phyloP scores from a whole-genome alignment of 2,329 filamentous ascomycete genomes.

The Thelonectria olida region DNA sequence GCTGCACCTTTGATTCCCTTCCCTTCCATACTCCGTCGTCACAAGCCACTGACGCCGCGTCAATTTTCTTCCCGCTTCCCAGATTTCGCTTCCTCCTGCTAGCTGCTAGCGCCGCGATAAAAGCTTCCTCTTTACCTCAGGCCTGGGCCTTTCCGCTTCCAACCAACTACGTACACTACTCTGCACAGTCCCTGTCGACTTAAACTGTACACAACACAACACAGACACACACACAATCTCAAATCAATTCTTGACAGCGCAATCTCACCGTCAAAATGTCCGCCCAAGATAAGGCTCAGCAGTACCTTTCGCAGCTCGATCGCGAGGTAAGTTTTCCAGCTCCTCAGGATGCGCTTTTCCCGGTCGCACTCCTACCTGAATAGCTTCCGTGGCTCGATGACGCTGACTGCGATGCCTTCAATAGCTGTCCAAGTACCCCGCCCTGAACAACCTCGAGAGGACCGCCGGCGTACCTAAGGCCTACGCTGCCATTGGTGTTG shows the following conservation, averaged over 20 bases:
- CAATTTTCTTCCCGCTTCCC: slow-evolving; percentile 40
- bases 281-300: slow-evolving; percentile 79
- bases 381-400: slow-evolving; percentile 7
- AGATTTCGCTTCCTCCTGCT: slow-evolving; percentile 30
- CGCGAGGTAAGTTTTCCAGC: slow-evolving; percentile 71
- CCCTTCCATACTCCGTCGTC: slow-evolving; percentile 21
- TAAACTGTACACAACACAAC: slow-evolving; percentile 12
- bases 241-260: slow-evolving; percentile 17
- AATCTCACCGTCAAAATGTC: slow-evolving; percentile 60
- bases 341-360: slow-evolving; percentile 12
- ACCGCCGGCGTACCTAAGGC: slow-evolving; percentile 85
- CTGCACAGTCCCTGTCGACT: slow-evolving; percentile 26
- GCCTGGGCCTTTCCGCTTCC: slow-evolving; percentile 28
- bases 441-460: slow-evolving; percentile 87
- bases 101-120: slow-evolving; percentile 40
- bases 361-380: slow-evolving; percentile 17
- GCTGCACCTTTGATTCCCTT: slow-evolving; percentile 24
- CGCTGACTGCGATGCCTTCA: slow-evolving; percentile 38
- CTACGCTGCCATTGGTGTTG: slow-evolving; percentile 81
- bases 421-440: slow-evolving; percentile 86
- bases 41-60: slow-evolving; percentile 45
- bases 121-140: slow-evolving; percentile 37
- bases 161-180: slow-evolving; percentile 33
- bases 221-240: slow-evolving; percentile 30
- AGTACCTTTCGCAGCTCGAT: slow-evolving; percentile 82